A percentile compares a stretch with the other conserved stretches of the same genome.
Conservation (phyloP, 768 basidiomycete species). For the Kondoa malvinella region DNA sequence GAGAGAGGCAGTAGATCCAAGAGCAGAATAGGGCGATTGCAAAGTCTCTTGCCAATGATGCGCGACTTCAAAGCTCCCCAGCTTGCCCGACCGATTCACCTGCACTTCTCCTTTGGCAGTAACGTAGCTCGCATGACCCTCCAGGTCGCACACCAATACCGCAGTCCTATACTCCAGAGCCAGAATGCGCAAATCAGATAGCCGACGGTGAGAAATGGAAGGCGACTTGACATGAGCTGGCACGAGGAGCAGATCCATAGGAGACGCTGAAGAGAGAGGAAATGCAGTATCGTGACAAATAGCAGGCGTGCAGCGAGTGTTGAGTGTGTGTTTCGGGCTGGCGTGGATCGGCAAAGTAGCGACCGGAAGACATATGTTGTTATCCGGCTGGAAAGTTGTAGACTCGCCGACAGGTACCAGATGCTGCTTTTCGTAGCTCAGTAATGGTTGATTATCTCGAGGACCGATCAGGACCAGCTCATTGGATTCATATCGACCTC, state of each 20-base stretch:
- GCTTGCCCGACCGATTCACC: neutral
- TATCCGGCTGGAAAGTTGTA: no score
- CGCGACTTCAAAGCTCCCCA: neutral
- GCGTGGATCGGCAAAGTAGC: neutral
- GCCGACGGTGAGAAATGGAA: neutral
- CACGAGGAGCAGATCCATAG: neutral
- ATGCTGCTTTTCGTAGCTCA: neutral
- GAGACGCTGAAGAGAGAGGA: neutral
- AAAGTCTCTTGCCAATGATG: neutral
- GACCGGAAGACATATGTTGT: no score
- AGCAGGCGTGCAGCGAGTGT: neutral
- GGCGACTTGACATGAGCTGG: neutral
- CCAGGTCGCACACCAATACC: neutral
- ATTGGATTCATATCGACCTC: neutral
- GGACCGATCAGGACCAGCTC: neutral
- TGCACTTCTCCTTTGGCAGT: neutral
- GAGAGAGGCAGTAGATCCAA: neutral
- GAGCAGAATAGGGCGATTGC: neutral
- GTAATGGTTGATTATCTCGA: neutral
- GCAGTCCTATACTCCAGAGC: neutral
- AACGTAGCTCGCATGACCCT: neutral
- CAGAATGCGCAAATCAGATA: neutral
- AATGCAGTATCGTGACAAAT: neutral
- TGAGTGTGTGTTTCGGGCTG: neutral
- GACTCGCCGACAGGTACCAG: neutral